Conservation (phyloP, 2,329 filamentous ascomycete species). For the Alternaria sp. region DNA sequence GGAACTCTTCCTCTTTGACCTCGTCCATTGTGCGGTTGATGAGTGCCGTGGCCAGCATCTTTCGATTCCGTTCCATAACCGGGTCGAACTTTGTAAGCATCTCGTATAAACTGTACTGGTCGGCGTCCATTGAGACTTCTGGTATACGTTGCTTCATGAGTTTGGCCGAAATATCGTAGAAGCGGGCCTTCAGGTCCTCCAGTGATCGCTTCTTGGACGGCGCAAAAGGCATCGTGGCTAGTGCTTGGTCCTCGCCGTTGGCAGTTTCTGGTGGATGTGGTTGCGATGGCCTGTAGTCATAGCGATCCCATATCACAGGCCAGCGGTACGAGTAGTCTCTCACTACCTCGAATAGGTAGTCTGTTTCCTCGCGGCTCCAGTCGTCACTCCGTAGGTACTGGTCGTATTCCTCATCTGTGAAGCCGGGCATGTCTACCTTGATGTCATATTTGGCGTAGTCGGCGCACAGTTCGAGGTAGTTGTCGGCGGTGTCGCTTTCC, state of each 20-base stretch:
- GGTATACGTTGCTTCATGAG: conserved; percentile 53
- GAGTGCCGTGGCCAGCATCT: conserved; percentile 82
- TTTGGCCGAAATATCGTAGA: conserved; percentile 80
- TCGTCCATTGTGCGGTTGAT: conserved; percentile 85
- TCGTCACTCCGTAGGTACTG: conserved; percentile 75
- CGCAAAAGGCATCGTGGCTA: conserved; percentile 50
- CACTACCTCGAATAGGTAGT: conserved; percentile 82
- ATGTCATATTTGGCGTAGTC: conserved; percentile 90
- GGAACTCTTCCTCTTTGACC: conserved; percentile 87
- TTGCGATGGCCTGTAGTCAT: conserved; percentile 70
- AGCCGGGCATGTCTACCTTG: conserved; percentile 77
- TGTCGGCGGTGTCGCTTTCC: conserved; percentile 45
- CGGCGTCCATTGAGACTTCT: conserved; percentile 74
- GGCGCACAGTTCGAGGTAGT: conserved; percentile 59
- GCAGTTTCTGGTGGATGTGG: conserved; percentile 31
- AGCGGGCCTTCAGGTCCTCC: conserved; percentile 91
- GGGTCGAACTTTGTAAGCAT: conserved; percentile 88
- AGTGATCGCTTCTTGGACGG: conserved; percentile 70
- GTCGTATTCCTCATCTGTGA: conserved; percentile 88
- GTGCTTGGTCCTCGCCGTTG: conserved; percentile 33
- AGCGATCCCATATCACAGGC: conserved; percentile 91
- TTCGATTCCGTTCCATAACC: conserved; percentile 78
- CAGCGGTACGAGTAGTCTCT: conserved; percentile 87
- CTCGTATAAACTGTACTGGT: conserved; percentile 85
- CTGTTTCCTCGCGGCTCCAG: conserved; percentile 93